Evolutionary conservation across 2,329 filamentous ascomycete species (phyloP), one percentile per base, ranked within the genome.

Genomic region (Anthostomella pinea): DNA sequence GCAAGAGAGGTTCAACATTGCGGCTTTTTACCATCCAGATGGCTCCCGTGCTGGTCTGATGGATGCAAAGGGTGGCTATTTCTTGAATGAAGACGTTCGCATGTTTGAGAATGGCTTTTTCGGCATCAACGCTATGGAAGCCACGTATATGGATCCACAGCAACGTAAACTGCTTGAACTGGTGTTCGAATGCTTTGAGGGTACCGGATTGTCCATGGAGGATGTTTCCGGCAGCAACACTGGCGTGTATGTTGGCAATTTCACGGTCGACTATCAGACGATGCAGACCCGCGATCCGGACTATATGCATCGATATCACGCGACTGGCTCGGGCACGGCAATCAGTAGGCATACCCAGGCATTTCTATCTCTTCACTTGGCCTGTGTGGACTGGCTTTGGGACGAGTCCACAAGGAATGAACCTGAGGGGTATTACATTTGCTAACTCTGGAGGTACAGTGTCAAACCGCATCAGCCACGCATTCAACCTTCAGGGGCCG

Each of bases 101-200:
- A 7, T 22, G 8, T 51, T 51, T 15, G 57, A 61, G 24, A 32
- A 45, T 4, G 17, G 24, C 8, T 61, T 61, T 41, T 61, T 59
- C 35, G 45, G 45, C 5, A 53, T 59, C 30, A 46, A 35, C 13
- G 32, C 41, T n/a, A 31, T 40, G 3, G 56, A 60, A 33, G 51
- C 48, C 2, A 41, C 40, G 10, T 43, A 49, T 3, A 54, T 63
- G 48, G 61, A 64, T 16, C 57, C 60, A 2, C 49, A 56, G 19
- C 61, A 63, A 18, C 53, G 60, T 1, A 46, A 58, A 16, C 39
- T 62, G 2, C 52, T 63, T 3, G 65, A 67, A 35, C 54, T 57
- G 0, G 53, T 60, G 0, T 67, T 58, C 32, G 62, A 67, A 26
- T 49, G 47, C 13, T 24, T 56, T 3, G 41, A 50, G 20, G 52